Conservation (phyloP, 2,329 filamentous ascomycete species). For the Helicocarpus griseus region DNA sequence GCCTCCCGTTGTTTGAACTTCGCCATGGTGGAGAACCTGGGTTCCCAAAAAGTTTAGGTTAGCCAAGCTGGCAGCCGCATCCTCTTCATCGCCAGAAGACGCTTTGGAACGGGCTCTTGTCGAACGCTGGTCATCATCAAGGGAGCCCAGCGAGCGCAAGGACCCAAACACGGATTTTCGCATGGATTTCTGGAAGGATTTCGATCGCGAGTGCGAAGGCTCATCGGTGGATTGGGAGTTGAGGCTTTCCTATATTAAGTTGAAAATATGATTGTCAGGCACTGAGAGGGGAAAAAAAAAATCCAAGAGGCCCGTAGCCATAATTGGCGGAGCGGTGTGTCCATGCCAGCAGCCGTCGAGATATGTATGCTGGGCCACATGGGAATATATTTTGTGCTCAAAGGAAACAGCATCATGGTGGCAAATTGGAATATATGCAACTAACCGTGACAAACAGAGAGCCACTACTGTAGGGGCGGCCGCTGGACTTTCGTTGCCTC, state of each 20-base stretch:
- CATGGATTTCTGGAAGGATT: slow-evolving; percentile 34
- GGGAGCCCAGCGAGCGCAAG: slow-evolving; percentile 42
- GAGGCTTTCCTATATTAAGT: neutral
- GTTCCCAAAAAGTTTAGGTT: slow-evolving; percentile 28
- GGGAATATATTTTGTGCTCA: neutral
- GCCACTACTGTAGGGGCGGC: slow-evolving; percentile 10
- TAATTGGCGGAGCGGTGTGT: neutral
- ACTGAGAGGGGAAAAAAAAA: neutral
- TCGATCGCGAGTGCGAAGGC: slow-evolving; percentile 21
- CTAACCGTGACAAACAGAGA: slow-evolving; percentile 8
- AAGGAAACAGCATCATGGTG: neutral
- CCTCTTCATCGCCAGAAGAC: slow-evolving; percentile 40
- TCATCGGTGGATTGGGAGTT: neutral
- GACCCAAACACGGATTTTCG: slow-evolving; percentile 52
- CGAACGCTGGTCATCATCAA: slow-evolving; percentile 40
- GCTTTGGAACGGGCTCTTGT: slow-evolving; percentile 41
- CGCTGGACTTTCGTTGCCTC: neutral
- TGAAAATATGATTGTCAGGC: neutral
- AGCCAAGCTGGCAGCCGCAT: slow-evolving; percentile 18
- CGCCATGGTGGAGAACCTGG: slow-evolving; percentile 55
- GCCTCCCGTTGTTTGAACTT: slow-evolving; percentile 59
- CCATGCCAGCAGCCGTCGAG: neutral
- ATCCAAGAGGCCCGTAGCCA: neutral
- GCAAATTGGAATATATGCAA: slow-evolving; percentile 1
- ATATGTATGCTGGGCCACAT: neutral